Base-by-base conservation (phyloP, 2,329 filamentous ascomycete genomes). In the Verticillium longisporum region DNA sequence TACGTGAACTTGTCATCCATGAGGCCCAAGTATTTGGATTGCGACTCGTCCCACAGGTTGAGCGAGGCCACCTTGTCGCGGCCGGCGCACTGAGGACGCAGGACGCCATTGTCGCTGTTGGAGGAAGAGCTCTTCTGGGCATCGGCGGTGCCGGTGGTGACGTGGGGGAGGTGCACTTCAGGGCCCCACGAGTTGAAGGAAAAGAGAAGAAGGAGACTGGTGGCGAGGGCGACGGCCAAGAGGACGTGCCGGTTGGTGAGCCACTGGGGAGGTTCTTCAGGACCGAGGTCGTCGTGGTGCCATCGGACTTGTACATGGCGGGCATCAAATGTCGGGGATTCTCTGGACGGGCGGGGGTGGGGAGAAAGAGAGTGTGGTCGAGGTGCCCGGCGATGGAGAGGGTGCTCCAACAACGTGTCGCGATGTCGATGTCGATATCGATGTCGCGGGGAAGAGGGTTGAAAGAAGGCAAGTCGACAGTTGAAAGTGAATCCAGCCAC, bases 1-100 rank as follows among this genome's bases (percentile, higher is more conserved):
- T 59, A 70, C 68, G 68, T 70, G 62, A 70, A 70, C 65, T 68
- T 69, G 63, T 70, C 68, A 6, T 64, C 67, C 66, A 66, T 0
- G 65, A 69, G 9, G 61, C 65, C 2, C 61, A 63, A 0, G 13
- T 68, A 59, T 18, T 54, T 59, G 6, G 31, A 37, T 45, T 59
- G 41, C 10, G 57, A 31, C n/a, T 26, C 41, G 9, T 59, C 31
- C 57, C 41, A 59, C 14, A 59, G 18, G 10, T 59, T 32, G 41
- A 41, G 56, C 3, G 56, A 58, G n/a, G 26, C 31, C 26, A 38
- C 33, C 34, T 57, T 31, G 58, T 26, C 38, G 15, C 15, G 15
- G 38, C 37, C 26, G 26, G 57, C 13, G 9, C 31, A 37, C 26
- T 50, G 41, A 9, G 41, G 41, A n/a, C n/a, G 41, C 18, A 50